phyloP scores from a whole-genome alignment of 2,329 filamentous ascomycete species.

The Exophiala mesophila region DNA sequence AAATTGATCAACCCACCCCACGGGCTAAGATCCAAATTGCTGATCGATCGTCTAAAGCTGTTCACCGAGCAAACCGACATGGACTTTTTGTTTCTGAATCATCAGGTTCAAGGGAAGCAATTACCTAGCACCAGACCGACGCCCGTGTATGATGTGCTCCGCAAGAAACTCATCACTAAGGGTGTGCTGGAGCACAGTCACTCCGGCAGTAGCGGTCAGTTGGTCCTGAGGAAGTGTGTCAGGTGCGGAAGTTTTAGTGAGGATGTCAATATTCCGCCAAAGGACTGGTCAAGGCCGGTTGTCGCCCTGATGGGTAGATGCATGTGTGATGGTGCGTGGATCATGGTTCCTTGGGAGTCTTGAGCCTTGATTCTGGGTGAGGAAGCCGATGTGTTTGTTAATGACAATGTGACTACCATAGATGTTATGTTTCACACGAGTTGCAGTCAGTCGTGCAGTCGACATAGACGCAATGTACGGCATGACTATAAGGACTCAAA shows the following conservation, averaged over 20 bases:
- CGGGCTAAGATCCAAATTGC: conserved; percentile 55
- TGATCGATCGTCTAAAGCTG: conserved; percentile 61
- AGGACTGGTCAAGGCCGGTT: conserved; percentile 20
- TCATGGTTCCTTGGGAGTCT: conserved; percentile 22
- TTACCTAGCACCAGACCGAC: not conserved
- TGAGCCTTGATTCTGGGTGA: too few species aligned
- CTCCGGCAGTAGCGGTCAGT: conserved; percentile 1
- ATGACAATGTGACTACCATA: too few species aligned
- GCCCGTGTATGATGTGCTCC: conserved; percentile 23
- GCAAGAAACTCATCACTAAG: conserved; percentile 21
- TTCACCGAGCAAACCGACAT: conserved; percentile 32
- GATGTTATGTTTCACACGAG: too few species aligned
- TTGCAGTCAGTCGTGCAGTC: too few species aligned
- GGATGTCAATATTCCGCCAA: conserved; percentile 17
- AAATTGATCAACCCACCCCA: conserved; percentile 61
- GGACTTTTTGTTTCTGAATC: conserved; percentile 37
- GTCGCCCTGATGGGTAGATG: conserved; percentile 20
- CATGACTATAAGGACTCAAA: too few species aligned
- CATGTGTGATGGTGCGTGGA: conserved; percentile 27
- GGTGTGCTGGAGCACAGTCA: conserved; percentile 9
- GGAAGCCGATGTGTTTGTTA: too few species aligned
- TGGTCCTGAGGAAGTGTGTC: conserved; percentile 24
- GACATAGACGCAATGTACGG: too few species aligned
- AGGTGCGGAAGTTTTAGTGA: conserved; percentile 27
- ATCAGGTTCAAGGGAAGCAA: conserved; percentile 41